Evolutionary conservation across 352 stramenopile species (phyloP), one percentile per base, ranked within the genome.

Genomic region (Globisporangium heterothallicum): DNA sequence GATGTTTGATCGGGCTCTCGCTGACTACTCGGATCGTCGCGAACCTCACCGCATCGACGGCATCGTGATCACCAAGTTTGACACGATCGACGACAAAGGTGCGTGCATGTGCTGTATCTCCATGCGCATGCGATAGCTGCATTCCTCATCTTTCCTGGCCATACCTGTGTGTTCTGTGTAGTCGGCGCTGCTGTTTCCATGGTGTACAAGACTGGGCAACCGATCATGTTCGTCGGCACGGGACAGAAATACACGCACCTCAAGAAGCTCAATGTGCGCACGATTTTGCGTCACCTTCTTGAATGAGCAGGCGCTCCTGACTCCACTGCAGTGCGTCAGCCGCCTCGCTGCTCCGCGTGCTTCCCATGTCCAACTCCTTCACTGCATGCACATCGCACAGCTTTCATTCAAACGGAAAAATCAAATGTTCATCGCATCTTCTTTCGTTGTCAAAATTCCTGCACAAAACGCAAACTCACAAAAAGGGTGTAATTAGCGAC

Each of bases 201-300:
- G 89, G 97, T 98, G 10, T 98, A 99, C 83, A 96, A 98, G 68
- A 99, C 96, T 4, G 96, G 96, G 27, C 90, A 98, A 57, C 96
- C 97, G 19, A 98, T 99, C 73, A 91, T 98, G 56, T 99, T 99
- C 74, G 94, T 98, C 30, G 97, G 97, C 49, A 99, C 96, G 25
- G 97, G 97, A 16, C 97, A 99, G 71, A 99, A 99, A 76, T 99
- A 99, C 80, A 99, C 97, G 63, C 96, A 99, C 66, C 68, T 99
- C 47, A 97, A 98, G 78, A 97, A 97, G 64, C 79, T 99, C 38
- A 98, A 97, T 68, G 95, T 98, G 34, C 79, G 81, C 56, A 96
- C 90, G 18, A 92, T 99, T n/a, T 72, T 99, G 36, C 92, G 97
- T 57, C 88, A 93, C 58, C 70, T 99, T 4, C 92, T 98, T 57